Evolutionary conservation across 208 protist genomes (phyloP), one percentile per base, ranked within the genome.

Genomic region (Acanthamoeba royreba): DNA sequence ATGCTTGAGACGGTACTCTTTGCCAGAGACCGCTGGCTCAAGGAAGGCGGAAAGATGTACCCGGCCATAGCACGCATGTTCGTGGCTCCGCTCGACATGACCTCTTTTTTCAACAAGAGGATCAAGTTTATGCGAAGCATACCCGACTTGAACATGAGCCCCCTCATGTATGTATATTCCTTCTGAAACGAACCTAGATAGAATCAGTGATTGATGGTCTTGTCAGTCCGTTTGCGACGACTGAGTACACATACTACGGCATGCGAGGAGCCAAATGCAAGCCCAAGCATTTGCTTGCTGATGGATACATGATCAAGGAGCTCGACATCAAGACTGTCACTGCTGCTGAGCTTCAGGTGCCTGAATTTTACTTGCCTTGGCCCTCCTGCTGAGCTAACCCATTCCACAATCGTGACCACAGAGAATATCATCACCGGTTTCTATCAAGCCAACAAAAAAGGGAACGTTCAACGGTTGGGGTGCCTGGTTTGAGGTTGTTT

Each of bases 1-100:
- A 92, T 92, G 88, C 49, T 92, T 17, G 45, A 72, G 38, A 66
- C 88, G 0, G 88, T 92, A 31, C 61, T 92, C 17, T 72, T 47
- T 22, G 88, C 88, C 28, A 11, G 88, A 1, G 88, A 92, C 40
- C 61, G 69, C 28, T 92, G 45, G 45, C 49, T 92, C n/a, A 92
- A 92, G 25, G 86, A 91, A 53, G 86, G 45, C 11, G 86, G 86
- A 1, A 74, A 52, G 40, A 11, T 92, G 31, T 92, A 92, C 25
- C 86, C 86, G n/a, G 86, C 46, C n/a, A 74, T 92, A 28, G 86
- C 86, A 19, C 35, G 45, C 31, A 47, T 92, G 52, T 92, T 55
- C 45, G 42, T 92, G 5, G 86, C 55, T 9, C 86, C 86, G 8
- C 45, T 86, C 22, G 77, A 86, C 46, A 86, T 86, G 77, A 86